A percentile compares a stretch with the other conserved stretches of the same genome.
These are phyloP conservation scores for Tylopilus vinaceipallidus DNA, from an alignment of 768 basidiomycete species.

Conservation along the genomic window DNA sequence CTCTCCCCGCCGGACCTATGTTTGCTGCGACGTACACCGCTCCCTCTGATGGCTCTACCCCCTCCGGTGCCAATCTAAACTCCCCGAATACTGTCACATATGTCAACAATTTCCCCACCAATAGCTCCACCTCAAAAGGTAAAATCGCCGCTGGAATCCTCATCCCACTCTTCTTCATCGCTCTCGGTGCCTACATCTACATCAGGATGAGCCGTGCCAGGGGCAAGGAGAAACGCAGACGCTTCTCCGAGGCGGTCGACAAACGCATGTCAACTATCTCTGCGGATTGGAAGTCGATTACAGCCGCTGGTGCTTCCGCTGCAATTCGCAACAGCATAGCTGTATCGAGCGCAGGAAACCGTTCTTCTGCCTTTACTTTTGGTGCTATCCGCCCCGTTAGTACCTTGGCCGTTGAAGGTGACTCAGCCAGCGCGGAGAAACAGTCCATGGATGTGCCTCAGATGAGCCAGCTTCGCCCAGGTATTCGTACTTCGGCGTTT, in stretches of 20 bases:
- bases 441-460: constrained; percentile 38
- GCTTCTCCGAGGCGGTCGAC: constrained; percentile 68
- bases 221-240: constrained; percentile 49
- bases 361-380: constrained; percentile 54
- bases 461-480: constrained; percentile 50
- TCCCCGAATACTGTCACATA: constrained; percentile 36
- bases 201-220: constrained; percentile 52
- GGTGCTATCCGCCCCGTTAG: constrained; percentile 52
- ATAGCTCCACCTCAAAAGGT: constrained; percentile 43
- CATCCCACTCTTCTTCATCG: constrained; percentile 59
- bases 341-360: constrained; percentile 33
- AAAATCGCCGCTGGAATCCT: constrained; percentile 65
- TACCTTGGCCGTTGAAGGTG: constrained; percentile 43
- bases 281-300: constrained; percentile 73
- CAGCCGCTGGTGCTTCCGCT: constrained; percentile 64
- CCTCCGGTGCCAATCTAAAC: constrained; percentile 42
- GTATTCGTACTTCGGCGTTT: constrained; percentile 49
- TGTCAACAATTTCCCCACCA: constrained; percentile 38
- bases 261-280: constrained; percentile 83
- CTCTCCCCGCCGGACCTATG: constrained; percentile 64
- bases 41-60: constrained; percentile 37
- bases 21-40: constrained; percentile 61
- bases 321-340: constrained; percentile 73
- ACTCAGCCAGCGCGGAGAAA: constrained; percentile 32
- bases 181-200: constrained; percentile 43